phyloP scores from a whole-genome alignment of 2,329 filamentous ascomycete species.

The Pestalotiopsis fici region DNA sequence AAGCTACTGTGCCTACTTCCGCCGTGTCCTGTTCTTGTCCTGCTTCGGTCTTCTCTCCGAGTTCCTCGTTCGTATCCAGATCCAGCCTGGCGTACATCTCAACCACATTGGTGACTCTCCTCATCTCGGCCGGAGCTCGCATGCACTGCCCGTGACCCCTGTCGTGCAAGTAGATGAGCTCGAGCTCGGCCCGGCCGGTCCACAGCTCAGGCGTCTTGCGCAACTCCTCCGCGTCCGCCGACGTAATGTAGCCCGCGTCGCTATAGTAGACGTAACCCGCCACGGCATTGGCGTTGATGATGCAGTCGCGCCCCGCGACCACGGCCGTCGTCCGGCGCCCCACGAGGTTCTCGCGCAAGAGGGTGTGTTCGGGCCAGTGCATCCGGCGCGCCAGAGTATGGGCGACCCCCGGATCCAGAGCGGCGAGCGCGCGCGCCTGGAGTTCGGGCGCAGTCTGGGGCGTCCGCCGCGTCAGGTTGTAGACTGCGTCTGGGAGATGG shows the following conservation, averaged over 20 bases:
- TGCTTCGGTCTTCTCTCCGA: background rate
- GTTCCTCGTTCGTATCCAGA: background rate
- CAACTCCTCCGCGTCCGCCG: background rate
- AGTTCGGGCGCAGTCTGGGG: conserved; percentile 8
- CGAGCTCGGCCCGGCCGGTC: conserved; percentile 22
- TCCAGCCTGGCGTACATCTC: conserved; percentile 9
- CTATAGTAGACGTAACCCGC: conserved; percentile 25
- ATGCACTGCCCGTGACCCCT: conserved; percentile 24
- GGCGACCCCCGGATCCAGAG: conserved; percentile 12
- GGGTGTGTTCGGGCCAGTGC: conserved; percentile 14
- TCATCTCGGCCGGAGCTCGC: conserved; percentile 9
- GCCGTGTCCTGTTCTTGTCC: background rate
- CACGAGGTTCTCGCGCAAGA: conserved; percentile 12
- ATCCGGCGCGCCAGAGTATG: conserved; percentile 11
- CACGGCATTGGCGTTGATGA: conserved; percentile 20
- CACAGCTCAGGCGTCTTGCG: conserved; percentile 11
- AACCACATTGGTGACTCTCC: conserved; percentile 10
- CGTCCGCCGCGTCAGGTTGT: conserved; percentile 12
- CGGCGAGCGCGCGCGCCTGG: conserved; percentile 11
- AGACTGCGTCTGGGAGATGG: conserved; percentile 15
- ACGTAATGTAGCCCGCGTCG: conserved; percentile 12
- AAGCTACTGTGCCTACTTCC: background rate
- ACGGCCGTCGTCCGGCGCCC: conserved; percentile 22
- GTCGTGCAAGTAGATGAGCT: conserved; percentile 24
- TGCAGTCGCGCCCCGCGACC: conserved; percentile 22